Base-by-base conservation (phyloP, 208 protist genomes). In the Phytomonas francai region DNA sequence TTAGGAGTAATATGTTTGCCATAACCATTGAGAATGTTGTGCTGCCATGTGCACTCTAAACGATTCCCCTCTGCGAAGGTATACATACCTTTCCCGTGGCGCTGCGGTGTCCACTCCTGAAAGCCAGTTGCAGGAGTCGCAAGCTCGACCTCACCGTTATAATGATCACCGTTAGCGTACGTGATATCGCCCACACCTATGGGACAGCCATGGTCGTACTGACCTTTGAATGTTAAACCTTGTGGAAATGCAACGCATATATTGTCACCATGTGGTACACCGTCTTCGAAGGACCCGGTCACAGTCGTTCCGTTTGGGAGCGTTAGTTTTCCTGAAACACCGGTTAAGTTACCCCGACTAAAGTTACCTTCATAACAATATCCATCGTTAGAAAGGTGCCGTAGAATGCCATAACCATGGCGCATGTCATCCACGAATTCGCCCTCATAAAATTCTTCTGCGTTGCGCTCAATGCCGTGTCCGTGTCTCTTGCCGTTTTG, bases 21-120 rank as follows among this genome's bases (percentile, higher is more conserved):
- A 14, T 82, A 68, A 14, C 89, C 89, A 68, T 91, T 71, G 11
- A 94, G 78, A 8, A 94, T 81, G 65, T 91, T 89, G 63, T 89
- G 85, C 45, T 77, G 67, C 89, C 89, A 94, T 59, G 76, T 86
- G 68, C 89, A 94, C 61, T 69, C 68, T 34, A 94, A 75, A 51
- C 70, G 42, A 64, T 86, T 84, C 25, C 89, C 89, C 67, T 92
- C 89, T 27, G 80, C 73, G 71, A 92, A 94, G n/a, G 63, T 84
- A 67, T 85, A 89, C 0, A 70, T 42, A 36, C 89, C 89, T 32
- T 77, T 59, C 42, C 89, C 89, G 68, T 94, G 83, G 3, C 86
- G 80, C 65, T 89, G 77, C 14, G 87, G 82, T 28, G 76, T 62
- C n/a, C 80, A 71, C 30, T 71, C 58, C 7, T 45, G 36, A 42